Percentiles rank a stretch among this genome's conserved stretches.
Conservation (phyloP, 108 stramenopile genomes). For the Aureococcus anophagefferens region DNA sequence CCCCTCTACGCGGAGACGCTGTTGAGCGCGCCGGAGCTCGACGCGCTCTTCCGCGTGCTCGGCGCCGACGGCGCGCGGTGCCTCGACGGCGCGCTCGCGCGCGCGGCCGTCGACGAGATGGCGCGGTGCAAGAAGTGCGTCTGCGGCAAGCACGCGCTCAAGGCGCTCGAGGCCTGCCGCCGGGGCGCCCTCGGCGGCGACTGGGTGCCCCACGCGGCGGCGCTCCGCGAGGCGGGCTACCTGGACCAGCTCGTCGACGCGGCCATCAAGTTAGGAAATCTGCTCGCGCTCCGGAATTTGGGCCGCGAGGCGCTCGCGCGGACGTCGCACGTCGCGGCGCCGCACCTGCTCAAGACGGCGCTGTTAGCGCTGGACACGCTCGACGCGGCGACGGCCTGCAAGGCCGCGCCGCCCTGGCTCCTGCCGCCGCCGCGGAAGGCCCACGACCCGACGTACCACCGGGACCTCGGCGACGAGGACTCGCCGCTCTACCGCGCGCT, state of each 20-base stretch:
- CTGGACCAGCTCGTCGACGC: not conserved
- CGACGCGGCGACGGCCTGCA: not conserved
- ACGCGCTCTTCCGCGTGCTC: not conserved
- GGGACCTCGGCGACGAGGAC: too few species aligned
- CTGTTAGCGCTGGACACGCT: not conserved
- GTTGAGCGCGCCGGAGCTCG: not conserved
- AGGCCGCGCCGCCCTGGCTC: not conserved
- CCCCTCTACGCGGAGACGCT: not conserved
- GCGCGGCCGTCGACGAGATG: not conserved
- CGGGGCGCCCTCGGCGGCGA: not conserved
- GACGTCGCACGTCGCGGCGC: not conserved
- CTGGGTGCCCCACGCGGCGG: not conserved
- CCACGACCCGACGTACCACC: too few species aligned
- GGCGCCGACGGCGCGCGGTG: not conserved
- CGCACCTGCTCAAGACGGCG: not conserved
- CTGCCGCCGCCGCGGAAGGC: not conserved
- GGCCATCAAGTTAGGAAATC: not conserved
- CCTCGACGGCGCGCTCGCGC: not conserved
- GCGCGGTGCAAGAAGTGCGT: not conserved
- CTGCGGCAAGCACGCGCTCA: too few species aligned
- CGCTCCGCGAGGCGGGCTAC: not conserved
- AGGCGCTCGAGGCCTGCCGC: too few species aligned
- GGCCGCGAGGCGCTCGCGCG: not conserved
- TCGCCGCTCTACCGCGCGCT: too few species aligned
- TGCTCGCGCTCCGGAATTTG: not conserved